Evolutionary conservation across 805 yeast genomes (phyloP).

Genomic region (Alloascoidea hylecoeti): DNA sequence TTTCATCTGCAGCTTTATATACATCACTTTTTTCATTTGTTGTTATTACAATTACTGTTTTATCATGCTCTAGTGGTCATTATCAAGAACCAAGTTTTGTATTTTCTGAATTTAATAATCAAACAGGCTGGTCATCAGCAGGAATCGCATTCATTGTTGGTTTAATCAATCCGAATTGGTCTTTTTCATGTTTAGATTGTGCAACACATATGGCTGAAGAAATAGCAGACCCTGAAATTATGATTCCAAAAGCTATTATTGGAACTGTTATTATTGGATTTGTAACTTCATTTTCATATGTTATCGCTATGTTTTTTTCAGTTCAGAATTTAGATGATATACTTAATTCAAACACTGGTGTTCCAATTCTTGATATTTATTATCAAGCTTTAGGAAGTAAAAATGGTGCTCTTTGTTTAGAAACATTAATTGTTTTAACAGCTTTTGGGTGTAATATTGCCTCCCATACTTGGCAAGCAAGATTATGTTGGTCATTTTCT

Average conservation of each 20-base stretch:
- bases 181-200: slow-evolving; percentile 53
- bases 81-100: slow-evolving; percentile 38
- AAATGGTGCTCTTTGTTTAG: slow-evolving; percentile 37
- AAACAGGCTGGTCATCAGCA: slow-evolving; percentile 44
- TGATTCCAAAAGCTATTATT: slow-evolving; percentile 47
- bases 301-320: slow-evolving; percentile 28
- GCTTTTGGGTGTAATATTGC: slow-evolving; percentile 47
- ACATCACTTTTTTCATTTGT: slow-evolving; percentile 36
- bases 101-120: slow-evolving; percentile 36
- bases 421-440: slow-evolving; percentile 31
- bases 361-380: slow-evolving; percentile 50
- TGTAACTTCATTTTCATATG: slow-evolving; percentile 21
- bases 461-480: slow-evolving; percentile 54
- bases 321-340: slow-evolving; percentile 38
- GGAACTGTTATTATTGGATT: slow-evolving; percentile 55
- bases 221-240: slow-evolving; percentile 37
- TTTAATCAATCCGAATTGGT: slow-evolving; percentile 58
- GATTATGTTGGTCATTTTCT: slow-evolving; percentile 56
- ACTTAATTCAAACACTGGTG: slow-evolving; percentile 34
- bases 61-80: slow-evolving; percentile 36
- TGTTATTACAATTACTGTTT: slow-evolving; percentile 35
- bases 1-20: slow-evolving; percentile 35
- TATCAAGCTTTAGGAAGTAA: slow-evolving; percentile 38
- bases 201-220: slow-evolving; percentile 69
- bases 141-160: slow-evolving; percentile 60